Conservation (phyloP, 768 basidiomycete genomes). For the Strobilomyces echinocephalus region DNA sequence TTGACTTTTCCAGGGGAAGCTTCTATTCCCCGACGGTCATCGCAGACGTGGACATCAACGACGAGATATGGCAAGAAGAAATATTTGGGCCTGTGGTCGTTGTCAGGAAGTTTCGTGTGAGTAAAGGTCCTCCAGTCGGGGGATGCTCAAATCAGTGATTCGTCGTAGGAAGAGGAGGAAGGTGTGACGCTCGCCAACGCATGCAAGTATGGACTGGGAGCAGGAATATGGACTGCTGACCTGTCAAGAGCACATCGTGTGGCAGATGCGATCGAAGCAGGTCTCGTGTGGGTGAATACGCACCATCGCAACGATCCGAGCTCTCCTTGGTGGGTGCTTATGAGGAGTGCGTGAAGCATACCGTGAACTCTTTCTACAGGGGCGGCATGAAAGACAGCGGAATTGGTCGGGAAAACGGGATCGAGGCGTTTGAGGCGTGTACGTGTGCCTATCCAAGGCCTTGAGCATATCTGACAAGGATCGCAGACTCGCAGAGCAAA, state of each 20-base stretch:
- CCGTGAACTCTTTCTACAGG: constrained; percentile 39
- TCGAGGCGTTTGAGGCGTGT: constrained; percentile 80
- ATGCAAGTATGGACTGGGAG: constrained; percentile 76
- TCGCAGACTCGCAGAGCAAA: constrained; percentile 77
- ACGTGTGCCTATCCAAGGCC: constrained; percentile 20
- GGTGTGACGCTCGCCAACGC: constrained; percentile 68
- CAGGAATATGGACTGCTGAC: constrained; percentile 75
- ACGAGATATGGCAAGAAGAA: constrained; percentile 77
- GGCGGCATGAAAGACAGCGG: constrained; percentile 90
- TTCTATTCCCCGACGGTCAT: constrained; percentile 84
- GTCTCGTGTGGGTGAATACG: constrained; percentile 84
- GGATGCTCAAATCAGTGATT: background rate
- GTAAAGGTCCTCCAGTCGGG: constrained; percentile 21
- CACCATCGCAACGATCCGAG: constrained; percentile 88
- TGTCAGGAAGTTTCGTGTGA: constrained; percentile 49
- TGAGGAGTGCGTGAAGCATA: background rate
- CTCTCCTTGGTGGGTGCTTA: constrained; percentile 63
- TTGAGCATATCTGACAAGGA: constrained; percentile 3
- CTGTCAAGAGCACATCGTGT: constrained; percentile 74
- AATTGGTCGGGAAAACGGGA: constrained; percentile 80
- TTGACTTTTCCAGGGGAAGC: constrained; percentile 63
- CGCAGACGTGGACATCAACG: constrained; percentile 47
- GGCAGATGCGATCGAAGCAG: constrained; percentile 63
- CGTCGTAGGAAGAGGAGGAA: constrained; percentile 52
- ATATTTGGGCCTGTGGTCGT: constrained; percentile 85